These are phyloP conservation scores for Irpex rosettiformis DNA, from an alignment of 1,284 basidiomycete species.

Conservation along the genomic window DNA sequence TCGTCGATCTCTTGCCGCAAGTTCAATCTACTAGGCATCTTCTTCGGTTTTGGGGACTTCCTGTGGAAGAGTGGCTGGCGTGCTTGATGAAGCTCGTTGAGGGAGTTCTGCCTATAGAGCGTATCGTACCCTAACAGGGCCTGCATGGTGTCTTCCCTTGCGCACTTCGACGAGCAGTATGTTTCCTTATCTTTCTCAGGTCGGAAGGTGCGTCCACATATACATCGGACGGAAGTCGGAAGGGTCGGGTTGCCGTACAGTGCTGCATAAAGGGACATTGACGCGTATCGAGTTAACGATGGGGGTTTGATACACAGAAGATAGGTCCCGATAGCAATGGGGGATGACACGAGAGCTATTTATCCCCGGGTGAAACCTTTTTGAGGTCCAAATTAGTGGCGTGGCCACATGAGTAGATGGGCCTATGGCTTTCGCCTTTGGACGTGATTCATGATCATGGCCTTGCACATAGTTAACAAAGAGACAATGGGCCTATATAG, in stretches of 20 bases:
- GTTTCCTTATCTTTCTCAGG: background rate
- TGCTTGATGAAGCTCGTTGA: background rate
- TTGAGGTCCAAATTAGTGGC: too few species aligned
- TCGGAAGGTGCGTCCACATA: background rate
- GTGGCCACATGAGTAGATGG: background rate
- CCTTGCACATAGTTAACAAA: background rate
- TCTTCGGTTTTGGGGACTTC: background rate
- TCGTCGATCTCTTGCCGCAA: background rate
- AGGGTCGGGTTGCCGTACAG: background rate
- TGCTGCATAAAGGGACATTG: constrained; percentile 1
- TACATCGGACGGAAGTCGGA: background rate
- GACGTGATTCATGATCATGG: background rate
- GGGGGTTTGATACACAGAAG: background rate
- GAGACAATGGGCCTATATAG: background rate
- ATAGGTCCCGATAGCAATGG: too few species aligned
- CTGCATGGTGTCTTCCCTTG: background rate
- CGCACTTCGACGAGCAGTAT: background rate
- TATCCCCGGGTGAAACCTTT: too few species aligned
- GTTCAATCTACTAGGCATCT: background rate
- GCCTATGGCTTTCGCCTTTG: background rate
- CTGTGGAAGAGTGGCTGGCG: background rate
- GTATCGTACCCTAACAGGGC: background rate
- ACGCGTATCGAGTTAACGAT: background rate
- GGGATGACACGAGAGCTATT: too few species aligned
- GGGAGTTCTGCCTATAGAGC: background rate